A percentile compares a stretch with the other conserved stretches of the same genome.
Evolutionary conservation across 75 land plant species (phyloP).

Genomic region (Pinus taeda): DNA sequence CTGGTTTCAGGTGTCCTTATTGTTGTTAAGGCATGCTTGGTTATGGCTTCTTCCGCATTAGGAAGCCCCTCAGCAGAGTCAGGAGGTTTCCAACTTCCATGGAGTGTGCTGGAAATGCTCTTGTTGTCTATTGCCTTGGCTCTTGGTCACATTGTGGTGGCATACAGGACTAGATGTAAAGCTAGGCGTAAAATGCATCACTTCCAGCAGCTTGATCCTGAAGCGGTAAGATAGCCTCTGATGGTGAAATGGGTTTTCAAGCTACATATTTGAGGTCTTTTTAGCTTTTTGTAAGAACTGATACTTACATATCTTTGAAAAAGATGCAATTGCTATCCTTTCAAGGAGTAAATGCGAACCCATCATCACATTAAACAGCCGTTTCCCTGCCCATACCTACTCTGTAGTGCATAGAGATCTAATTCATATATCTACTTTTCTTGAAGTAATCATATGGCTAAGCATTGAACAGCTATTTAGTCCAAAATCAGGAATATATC

Average conservation of each 20-base stretch:
- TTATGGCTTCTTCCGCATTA: background rate
- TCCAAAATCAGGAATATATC: too few relatives aligned
- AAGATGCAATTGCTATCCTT: too few relatives aligned
- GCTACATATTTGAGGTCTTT: background rate
- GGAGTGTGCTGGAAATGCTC: conserved; percentile 22
- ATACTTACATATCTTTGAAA: too few relatives aligned
- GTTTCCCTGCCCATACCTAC: too few relatives aligned
- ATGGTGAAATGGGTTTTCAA: background rate
- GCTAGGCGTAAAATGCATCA: conserved; percentile 39
- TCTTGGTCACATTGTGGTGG: conserved; percentile 38
- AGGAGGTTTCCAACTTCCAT: conserved; percentile 3
- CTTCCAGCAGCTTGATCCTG: conserved; percentile 20
- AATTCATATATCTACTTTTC: too few relatives aligned
- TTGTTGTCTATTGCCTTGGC: conserved; percentile 29
- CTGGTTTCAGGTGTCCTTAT: conserved; percentile 19
- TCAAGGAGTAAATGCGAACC: too few relatives aligned
- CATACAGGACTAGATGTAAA: conserved; percentile 31
- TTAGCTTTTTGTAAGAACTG: too few relatives aligned
- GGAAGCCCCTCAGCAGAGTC: background rate
- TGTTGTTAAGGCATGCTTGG: conserved; percentile 21
- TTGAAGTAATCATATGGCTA: too few relatives aligned
- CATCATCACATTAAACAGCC: too few relatives aligned
- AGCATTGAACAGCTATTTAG: too few relatives aligned
- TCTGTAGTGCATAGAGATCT: too few relatives aligned
- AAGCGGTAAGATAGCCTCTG: conserved; percentile 19